These are phyloP conservation scores for Margaritispora aquatica DNA, from an alignment of 495 filamentous ascomycete genomes.

Conservation along the genomic window DNA sequence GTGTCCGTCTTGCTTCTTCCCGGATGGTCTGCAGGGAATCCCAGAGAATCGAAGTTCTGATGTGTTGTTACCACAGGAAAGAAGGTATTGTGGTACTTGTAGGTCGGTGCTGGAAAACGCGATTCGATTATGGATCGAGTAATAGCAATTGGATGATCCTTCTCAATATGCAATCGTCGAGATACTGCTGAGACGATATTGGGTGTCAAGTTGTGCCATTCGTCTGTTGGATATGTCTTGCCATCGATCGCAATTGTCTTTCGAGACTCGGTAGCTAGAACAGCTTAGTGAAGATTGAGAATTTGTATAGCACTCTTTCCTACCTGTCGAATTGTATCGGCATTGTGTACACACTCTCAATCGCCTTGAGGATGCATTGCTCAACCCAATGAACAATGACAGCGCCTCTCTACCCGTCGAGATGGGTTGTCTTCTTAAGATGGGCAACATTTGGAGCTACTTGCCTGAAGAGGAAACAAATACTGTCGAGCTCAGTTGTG, in stretches of 20 bases:
- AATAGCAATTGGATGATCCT: conserved; percentile 83
- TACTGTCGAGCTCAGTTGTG: background rate
- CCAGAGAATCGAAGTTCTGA: conserved; percentile 94
- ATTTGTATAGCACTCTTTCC: background rate
- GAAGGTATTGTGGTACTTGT: conserved; percentile 67
- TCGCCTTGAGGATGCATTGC: conserved; percentile 4
- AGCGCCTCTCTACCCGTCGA: conserved; percentile 13
- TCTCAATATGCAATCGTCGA: conserved; percentile 75
- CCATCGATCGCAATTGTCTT: conserved; percentile 48
- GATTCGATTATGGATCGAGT: conserved; percentile 90
- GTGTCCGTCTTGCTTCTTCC: conserved; percentile 85
- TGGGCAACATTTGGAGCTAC: conserved; percentile 12
- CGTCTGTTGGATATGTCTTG: conserved; percentile 58
- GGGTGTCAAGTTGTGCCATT: conserved; percentile 79
- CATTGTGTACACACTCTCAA: conserved; percentile 17
- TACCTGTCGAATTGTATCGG: conserved; percentile 21
- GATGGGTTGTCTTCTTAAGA: conserved; percentile 8
- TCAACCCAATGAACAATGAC: conserved; percentile 14
- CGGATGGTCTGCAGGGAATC: conserved; percentile 84
- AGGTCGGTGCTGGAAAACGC: conserved; percentile 67
- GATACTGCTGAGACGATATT: conserved; percentile 67
- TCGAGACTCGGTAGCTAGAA: background rate
- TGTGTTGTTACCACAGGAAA: conserved; percentile 78
- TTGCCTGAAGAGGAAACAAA: background rate
- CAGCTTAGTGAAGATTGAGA: conserved; percentile 1